Evolutionary conservation across 805 yeast species (phyloP), one percentile per base, ranked within the genome.

Genomic region (Komagataella pastoris): DNA sequence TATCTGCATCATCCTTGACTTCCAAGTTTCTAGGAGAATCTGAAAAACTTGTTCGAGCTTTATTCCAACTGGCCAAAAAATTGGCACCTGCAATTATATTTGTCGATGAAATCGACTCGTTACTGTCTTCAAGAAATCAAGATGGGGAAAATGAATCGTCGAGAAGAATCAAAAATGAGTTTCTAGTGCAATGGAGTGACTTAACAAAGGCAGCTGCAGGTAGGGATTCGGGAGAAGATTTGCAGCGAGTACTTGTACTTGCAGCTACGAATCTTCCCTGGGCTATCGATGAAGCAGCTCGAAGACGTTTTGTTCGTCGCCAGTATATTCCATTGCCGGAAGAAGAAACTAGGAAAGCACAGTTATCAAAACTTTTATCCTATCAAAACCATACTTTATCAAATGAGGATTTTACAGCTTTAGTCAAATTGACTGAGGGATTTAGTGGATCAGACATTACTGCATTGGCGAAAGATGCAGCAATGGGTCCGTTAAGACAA

Each of bases 251-350:
- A 3, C 71, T 93, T 44, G 95, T 91, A 3, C 69, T 93, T 46
- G 98, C 97, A 0, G 97, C 98, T 1, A 91, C 98, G 0, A 93
- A 91, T 64, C 65, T 91, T 55, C 99, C 99, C 0, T 91, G 99
- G 99, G 85, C 88, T 1, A 89, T 87, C 54, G 99, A 91, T 65
- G 98, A 93, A 61, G 97, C 97, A 2, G 97, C 98, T 0, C 73
- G 97, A 60, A 77, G 98, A 64, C 74, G 98, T 55, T 91, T 91
- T 67, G 95, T 88, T 6, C 78, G 95, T 59, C 73, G 97, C 50
- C 95, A 88, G 61, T 90, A 93, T 66, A 90, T 93, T 51, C 98
- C 98, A 3, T 70, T 93, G 48, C 98, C 99, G 0, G 98, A 90
- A 62, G 76, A 72, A 21, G 90, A 84, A 57, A 88, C 97, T 1